Conservation (phyloP, 768 basidiomycete genomes). For the Cystoderma amianthinum region DNA sequence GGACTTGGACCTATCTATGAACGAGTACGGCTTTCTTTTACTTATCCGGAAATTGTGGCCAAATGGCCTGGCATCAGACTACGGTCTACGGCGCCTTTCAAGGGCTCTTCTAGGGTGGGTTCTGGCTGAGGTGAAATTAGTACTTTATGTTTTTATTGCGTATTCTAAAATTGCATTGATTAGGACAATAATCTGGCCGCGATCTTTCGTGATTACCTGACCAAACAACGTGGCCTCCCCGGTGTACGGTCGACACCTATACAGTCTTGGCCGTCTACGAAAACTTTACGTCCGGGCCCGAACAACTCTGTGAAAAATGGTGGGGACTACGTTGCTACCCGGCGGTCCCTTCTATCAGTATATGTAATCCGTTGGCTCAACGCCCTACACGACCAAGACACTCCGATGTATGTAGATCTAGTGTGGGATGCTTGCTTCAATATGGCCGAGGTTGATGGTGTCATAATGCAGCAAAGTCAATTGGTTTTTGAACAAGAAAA, state of each 20-base stretch:
- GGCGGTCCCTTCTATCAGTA: conserved; percentile 43
- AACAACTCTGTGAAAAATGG: conserved; percentile 47
- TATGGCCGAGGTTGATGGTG: conserved; percentile 18
- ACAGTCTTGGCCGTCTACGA: conserved; percentile 49
- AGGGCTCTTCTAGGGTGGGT: conserved; percentile 63
- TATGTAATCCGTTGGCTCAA: conserved; percentile 66
- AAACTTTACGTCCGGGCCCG: conserved; percentile 25
- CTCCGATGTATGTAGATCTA: conserved; percentile 40
- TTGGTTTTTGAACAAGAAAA: too few species aligned
- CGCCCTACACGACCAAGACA: conserved; percentile 59
- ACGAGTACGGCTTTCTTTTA: conserved; percentile 68
- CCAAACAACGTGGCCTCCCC: conserved; percentile 49
- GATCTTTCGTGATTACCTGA: conserved; percentile 64
- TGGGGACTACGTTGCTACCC: conserved; percentile 60
- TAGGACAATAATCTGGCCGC: conserved; percentile 64
- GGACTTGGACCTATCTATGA: conserved; percentile 66
- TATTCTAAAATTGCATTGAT: not conserved
- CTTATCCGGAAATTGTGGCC: conserved; percentile 71
- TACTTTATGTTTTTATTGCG: too few species aligned
- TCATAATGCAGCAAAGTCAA: too few species aligned
- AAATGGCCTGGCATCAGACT: conserved; percentile 63
- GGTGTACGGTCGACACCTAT: conserved; percentile 48
- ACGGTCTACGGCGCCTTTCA: conserved; percentile 57
- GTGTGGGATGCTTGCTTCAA: conserved; percentile 50
- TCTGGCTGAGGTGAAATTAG: conserved; percentile 62